A percentile compares a stretch with the other conserved stretches of the same genome.
phyloP scores from a whole-genome alignment of 1,284 basidiomycete genomes.

The Crucibulum cyathiforme region DNA sequence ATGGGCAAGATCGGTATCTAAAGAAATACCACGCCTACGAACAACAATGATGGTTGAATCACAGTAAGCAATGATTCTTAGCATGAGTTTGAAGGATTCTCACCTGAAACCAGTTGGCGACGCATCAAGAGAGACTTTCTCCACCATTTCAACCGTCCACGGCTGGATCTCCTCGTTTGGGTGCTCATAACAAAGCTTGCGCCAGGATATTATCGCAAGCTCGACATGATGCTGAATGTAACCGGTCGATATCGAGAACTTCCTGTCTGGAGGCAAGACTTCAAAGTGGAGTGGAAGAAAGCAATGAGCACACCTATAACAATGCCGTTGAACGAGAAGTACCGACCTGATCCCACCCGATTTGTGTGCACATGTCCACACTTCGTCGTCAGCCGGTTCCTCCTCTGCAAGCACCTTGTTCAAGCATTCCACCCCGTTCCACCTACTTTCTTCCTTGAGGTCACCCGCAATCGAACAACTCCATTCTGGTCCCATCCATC shows the following conservation, averaged over 20 bases:
- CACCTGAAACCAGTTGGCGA: conserved; percentile 25
- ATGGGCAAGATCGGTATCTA: conserved; percentile 24
- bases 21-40: conserved; percentile 21
- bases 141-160: conserved; percentile 36
- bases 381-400: conserved; percentile 32
- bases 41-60: conserved; percentile 4
- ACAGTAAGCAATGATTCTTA: not conserved
- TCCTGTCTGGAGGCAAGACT: conserved; percentile 33
- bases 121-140: conserved; percentile 39
- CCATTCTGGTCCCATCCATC: too few species aligned
- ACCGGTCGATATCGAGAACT: conserved; percentile 32
- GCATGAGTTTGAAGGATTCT: not conserved
- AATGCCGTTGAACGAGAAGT: conserved; percentile 25
- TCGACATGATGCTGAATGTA: conserved; percentile 23
- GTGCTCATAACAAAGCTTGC: conserved; percentile 35
- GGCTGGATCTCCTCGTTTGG: conserved; percentile 36
- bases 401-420: conserved; percentile 42
- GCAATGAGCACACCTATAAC: conserved; percentile 20
- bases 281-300: conserved; percentile 34
- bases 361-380: conserved; percentile 38
- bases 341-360: conserved; percentile 21
- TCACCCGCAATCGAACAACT: too few species aligned
- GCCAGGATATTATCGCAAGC: conserved; percentile 35
- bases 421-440: conserved; percentile 28
- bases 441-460: conserved; percentile 36